phyloP scores from a whole-genome alignment of 2,329 filamentous ascomycete species.

The Penicillium sp. region DNA sequence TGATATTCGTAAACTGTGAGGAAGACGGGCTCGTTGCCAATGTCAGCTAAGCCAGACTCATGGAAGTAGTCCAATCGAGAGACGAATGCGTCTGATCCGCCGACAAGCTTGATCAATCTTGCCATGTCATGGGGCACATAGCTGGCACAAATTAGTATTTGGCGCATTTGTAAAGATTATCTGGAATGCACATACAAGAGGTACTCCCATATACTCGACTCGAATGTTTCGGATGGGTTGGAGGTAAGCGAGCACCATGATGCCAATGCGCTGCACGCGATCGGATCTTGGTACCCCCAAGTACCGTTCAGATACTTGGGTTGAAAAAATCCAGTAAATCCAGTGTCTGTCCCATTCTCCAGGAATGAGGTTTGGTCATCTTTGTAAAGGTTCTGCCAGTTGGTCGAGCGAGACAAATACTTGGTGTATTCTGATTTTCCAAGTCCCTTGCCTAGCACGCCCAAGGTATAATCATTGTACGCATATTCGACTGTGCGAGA shows the following conservation, averaged over 20 bases:
- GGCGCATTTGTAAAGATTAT: constrained; percentile 33
- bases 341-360: constrained; percentile 52
- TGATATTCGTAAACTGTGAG: constrained; percentile 63
- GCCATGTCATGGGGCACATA: constrained; percentile 50
- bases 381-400: constrained; percentile 63
- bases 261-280: constrained; percentile 32
- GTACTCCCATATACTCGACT: constrained; percentile 32
- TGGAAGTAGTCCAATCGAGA: constrained; percentile 59
- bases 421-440: constrained; percentile 41
- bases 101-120: constrained; percentile 52
- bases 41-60: constrained; percentile 56
- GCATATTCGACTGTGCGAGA: constrained; percentile 67
- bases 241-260: constrained; percentile 29
- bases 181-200: constrained; percentile 49
- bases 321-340: constrained; percentile 64
- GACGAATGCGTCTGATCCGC: constrained; percentile 55
- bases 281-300: constrained; percentile 59
- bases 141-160: constrained; percentile 24
- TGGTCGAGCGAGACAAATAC: constrained; percentile 53
- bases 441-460: constrained; percentile 53
- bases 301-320: constrained; percentile 61
- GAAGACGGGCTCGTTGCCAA: constrained; percentile 60
- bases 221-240: constrained; percentile 28
- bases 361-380: constrained; percentile 51
- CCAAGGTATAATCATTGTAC: constrained; percentile 65